Evolutionary conservation across 2,329 filamentous ascomycete genomes (phyloP).

Genomic region (Fusarium pseudonygamai): DNA sequence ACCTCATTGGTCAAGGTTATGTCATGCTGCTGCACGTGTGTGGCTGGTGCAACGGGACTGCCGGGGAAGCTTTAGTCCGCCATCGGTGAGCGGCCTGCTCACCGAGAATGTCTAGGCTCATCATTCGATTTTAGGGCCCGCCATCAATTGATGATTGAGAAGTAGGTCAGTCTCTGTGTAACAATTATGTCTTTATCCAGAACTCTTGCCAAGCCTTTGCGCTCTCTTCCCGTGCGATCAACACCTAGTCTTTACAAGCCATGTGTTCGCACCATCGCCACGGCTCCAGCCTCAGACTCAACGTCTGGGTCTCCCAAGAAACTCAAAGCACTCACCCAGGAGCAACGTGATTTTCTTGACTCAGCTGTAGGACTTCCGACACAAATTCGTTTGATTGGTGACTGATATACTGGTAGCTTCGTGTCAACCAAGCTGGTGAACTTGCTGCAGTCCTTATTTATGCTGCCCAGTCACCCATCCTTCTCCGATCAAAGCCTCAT

Average conservation of each 20-base stretch:
- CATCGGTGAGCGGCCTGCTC: constrained; percentile 17
- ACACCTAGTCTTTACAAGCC: constrained; percentile 21
- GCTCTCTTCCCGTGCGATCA: constrained; percentile 27
- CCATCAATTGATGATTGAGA: constrained; percentile 16
- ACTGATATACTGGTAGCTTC: constrained; percentile 63
- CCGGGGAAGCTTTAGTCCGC: constrained; percentile 43
- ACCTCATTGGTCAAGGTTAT: constrained; percentile 41
- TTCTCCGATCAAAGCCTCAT: constrained; percentile 83
- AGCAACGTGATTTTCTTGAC: constrained; percentile 79
- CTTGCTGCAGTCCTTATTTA: constrained; percentile 97
- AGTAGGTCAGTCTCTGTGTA: neutral
- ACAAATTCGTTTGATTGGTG: neutral
- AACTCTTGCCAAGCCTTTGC: constrained; percentile 25
- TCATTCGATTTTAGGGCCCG: constrained; percentile 38
- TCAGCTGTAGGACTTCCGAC: constrained; percentile 66
- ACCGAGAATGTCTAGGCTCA: constrained; percentile 30
- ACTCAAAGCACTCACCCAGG: constrained; percentile 70
- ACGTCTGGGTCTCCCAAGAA: constrained; percentile 47
- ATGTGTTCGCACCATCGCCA: constrained; percentile 35
- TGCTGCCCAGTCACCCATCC: constrained; percentile 83
- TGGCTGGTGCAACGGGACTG: constrained; percentile 14
- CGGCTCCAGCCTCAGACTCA: constrained; percentile 32
- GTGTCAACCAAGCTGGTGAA: constrained; percentile 97
- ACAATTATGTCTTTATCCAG: constrained; percentile 34
- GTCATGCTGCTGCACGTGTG: constrained; percentile 42